These are phyloP conservation scores for Wallacemonas sp. DNA, from an alignment of 208 protist species.

Conservation along the genomic window DNA sequence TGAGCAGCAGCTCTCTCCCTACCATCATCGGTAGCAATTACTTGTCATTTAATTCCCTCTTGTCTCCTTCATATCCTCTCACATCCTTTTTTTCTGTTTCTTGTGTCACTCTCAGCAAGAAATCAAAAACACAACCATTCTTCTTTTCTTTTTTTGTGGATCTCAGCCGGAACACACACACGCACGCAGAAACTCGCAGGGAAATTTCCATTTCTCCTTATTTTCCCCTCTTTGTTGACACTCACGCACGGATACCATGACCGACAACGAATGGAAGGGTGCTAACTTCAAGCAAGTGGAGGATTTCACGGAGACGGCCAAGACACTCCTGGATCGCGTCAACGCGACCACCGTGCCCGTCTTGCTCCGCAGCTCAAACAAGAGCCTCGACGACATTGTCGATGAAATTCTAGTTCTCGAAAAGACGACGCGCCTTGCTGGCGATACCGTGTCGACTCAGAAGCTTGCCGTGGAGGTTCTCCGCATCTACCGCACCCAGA, in stretches of 20 bases:
- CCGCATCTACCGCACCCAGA: constrained; percentile 83
- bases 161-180: too few species aligned
- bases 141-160: too few species aligned
- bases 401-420: constrained; percentile 88
- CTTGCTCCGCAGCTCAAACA: constrained; percentile 63
- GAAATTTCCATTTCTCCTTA: not conserved
- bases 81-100: too few species aligned
- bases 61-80: too few species aligned
- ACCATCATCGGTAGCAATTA: too few species aligned
- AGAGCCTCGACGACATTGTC: constrained; percentile 75
- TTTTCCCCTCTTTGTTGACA: too few species aligned
- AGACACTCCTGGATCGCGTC: constrained; percentile 65
- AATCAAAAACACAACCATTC: too few species aligned
- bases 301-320: constrained; percentile 74
- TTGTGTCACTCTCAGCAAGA: too few species aligned
- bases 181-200: not conserved
- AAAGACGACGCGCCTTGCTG: constrained; percentile 89
- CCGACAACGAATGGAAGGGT: constrained; percentile 84
- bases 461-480: constrained; percentile 89
- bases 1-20: too few species aligned
- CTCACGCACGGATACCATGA: constrained; percentile 37
- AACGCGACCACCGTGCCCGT: constrained; percentile 79
- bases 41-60: too few species aligned
- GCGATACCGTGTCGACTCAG: constrained; percentile 72
- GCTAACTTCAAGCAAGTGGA: constrained; percentile 90